Evolutionary conservation across 495 filamentous ascomycete species (phyloP).

Genomic region (Lasiosphaeria hispida): DNA sequence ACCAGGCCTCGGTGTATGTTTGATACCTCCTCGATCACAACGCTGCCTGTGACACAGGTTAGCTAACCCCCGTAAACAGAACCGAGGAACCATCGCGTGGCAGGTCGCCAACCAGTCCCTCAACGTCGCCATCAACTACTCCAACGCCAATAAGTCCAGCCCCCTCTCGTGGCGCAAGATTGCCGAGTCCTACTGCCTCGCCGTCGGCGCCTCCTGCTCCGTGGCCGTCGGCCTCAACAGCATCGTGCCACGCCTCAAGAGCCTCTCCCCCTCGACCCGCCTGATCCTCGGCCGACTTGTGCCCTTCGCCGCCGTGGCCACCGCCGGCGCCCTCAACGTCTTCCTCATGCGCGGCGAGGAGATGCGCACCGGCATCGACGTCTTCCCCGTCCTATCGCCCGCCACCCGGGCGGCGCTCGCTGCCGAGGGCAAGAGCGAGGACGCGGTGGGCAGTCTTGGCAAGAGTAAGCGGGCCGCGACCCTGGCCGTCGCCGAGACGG

Average conservation of each 20-base stretch:
- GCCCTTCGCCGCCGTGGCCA: slow-evolving; percentile 91
- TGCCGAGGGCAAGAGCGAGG: slow-evolving; percentile 50
- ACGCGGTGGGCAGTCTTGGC: slow-evolving; percentile 65
- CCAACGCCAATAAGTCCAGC: slow-evolving; percentile 96
- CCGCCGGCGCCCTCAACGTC: slow-evolving; percentile 87
- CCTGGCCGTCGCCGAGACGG: slow-evolving; percentile 88
- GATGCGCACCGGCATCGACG: slow-evolving; percentile 88
- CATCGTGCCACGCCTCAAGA: slow-evolving; percentile 79
- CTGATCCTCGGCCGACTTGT: slow-evolving; percentile 78
- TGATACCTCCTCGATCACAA: slow-evolving; percentile 12
- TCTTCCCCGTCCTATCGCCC: slow-evolving; percentile 73
- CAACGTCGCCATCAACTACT: slow-evolving; percentile 94
- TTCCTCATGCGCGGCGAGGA: slow-evolving; percentile 97
- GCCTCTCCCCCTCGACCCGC: slow-evolving; percentile 67
- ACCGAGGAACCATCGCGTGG: slow-evolving; percentile 86
- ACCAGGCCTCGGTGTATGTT: slow-evolving; percentile 66
- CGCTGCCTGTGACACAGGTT: slow-evolving; percentile 3
- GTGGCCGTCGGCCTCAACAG: slow-evolving; percentile 92
- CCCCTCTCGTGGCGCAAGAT: slow-evolving; percentile 77
- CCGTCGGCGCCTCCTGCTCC: slow-evolving; percentile 86
- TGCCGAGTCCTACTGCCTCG: slow-evolving; percentile 83
- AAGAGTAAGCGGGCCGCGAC: slow-evolving; percentile 85
- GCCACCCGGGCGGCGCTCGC: slow-evolving; percentile 52
- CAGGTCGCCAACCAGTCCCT: slow-evolving; percentile 96
- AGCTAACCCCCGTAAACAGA: slow-evolving; percentile 45